Percentiles rank a stretch among this genome's conserved stretches.
phyloP scores from a whole-genome alignment of 306 rosid species.

The Hippophae tibetana region DNA sequence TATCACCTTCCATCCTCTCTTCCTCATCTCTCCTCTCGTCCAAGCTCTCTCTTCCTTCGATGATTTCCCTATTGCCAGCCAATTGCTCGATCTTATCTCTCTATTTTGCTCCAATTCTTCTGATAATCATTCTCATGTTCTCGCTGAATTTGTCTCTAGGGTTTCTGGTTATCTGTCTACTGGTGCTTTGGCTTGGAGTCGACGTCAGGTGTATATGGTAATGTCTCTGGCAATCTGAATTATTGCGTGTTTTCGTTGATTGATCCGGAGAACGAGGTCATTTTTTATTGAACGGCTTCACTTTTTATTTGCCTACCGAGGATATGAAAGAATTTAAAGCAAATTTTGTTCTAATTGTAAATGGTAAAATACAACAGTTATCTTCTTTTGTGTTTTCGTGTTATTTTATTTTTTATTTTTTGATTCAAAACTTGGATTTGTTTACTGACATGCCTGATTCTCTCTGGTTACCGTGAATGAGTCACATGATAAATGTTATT shows the following conservation, averaged over 20 bases:
- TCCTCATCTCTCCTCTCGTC: constrained; percentile 64
- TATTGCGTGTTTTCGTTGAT: too few species aligned
- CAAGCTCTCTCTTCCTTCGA: constrained; percentile 56
- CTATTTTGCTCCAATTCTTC: constrained; percentile 26
- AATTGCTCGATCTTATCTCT: constrained; percentile 40
- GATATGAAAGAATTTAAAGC: too few species aligned
- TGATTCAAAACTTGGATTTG: not conserved
- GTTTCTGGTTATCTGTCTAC: constrained; percentile 51
- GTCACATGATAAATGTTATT: too few species aligned
- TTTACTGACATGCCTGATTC: too few species aligned
- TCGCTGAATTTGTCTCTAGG: constrained; percentile 38
- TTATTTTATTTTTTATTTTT: not conserved
- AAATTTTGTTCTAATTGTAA: too few species aligned
- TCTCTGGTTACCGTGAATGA: too few species aligned
- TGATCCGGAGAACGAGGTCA: not conserved
- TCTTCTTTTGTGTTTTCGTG: not conserved
- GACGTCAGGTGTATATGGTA: constrained; percentile 62
- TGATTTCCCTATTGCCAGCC: constrained; percentile 55
- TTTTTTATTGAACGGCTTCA: not conserved
- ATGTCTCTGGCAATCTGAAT: not conserved
- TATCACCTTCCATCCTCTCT: constrained; percentile 62
- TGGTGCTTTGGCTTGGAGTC: constrained; percentile 58
- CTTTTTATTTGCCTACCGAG: too few species aligned
- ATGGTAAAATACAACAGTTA: not conserved
- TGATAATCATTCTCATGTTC: constrained; percentile 21